A percentile compares a stretch with the other conserved stretches of the same genome.
These are phyloP conservation scores for Ustilago xerochloae DNA, from an alignment of 1,284 basidiomycete species.

Conservation along the genomic window DNA sequence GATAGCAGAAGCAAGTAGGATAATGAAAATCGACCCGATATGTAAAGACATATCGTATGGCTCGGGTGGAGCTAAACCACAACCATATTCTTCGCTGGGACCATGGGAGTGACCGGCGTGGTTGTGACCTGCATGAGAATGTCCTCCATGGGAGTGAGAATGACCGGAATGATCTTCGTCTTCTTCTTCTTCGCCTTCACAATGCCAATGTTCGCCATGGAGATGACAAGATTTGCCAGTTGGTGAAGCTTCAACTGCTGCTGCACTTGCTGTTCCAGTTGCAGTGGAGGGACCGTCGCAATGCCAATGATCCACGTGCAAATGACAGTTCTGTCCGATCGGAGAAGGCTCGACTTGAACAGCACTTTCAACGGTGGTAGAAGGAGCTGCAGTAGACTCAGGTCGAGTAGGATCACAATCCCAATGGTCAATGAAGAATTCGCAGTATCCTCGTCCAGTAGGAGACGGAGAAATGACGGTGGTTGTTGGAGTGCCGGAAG, in stretches of 20 bases:
- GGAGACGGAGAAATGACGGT: constrained; percentile 21
- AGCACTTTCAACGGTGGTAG: not conserved
- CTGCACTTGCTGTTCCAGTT: constrained; percentile 5
- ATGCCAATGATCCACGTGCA: constrained; percentile 32
- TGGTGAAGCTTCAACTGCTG: constrained; percentile 22
- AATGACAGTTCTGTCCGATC: constrained; percentile 16
- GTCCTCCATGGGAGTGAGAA: constrained; percentile 11
- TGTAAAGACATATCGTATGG: constrained; percentile 69
- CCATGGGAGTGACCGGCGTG: constrained; percentile 65
- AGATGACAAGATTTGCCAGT: constrained; percentile 27
- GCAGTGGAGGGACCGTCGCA: constrained; percentile 16
- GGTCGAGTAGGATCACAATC: constrained; percentile 23
- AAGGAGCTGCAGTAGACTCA: not conserved
- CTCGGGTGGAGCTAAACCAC: constrained; percentile 59
- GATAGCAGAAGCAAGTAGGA: constrained; percentile 68
- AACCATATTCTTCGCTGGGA: constrained; percentile 65
- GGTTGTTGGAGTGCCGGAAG: constrained; percentile 21
- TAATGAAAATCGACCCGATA: constrained; percentile 69
- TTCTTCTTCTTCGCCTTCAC: constrained; percentile 7
- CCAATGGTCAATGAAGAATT: constrained; percentile 37
- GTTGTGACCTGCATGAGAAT: constrained; percentile 31
- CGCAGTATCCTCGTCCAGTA: constrained; percentile 38
- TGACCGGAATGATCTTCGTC: constrained; percentile 25
- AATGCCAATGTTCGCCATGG: constrained; percentile 52
- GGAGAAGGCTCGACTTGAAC: constrained; percentile 17